These are phyloP conservation scores for Achaetomium macrosporum DNA, from an alignment of 2,329 filamentous ascomycete genomes.

Conservation along the genomic window DNA sequence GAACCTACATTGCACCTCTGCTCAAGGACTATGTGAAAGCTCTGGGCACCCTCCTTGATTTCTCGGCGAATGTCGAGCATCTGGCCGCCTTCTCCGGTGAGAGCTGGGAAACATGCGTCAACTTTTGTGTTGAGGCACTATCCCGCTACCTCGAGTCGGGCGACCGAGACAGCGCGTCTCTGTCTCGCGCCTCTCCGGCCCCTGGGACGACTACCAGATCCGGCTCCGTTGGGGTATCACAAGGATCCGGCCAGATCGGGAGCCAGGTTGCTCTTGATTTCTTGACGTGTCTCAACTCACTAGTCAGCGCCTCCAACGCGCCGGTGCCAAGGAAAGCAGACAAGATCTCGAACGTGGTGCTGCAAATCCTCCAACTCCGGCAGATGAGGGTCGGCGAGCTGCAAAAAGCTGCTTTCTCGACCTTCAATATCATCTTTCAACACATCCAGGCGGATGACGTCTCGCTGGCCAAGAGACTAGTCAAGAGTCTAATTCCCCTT, in stretches of 20 bases:
- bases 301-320: conserved; percentile 62
- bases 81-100: conserved; percentile 51
- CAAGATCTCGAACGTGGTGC: conserved; percentile 49
- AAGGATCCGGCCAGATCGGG: conserved; percentile 26
- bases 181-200: conserved; percentile 43
- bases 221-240: conserved; percentile 21
- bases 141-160: conserved; percentile 42
- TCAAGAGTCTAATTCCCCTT: conserved; percentile 60
- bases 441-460: conserved; percentile 64
- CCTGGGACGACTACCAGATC: conserved; percentile 34
- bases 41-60: conserved; percentile 62
- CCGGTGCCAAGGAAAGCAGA: conserved; percentile 54
- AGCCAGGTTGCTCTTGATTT: conserved; percentile 45
- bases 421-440: conserved; percentile 65
- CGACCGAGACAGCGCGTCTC: conserved; percentile 31
- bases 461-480: conserved; percentile 52
- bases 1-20: conserved; percentile 62
- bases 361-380: conserved; percentile 57
- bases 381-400: conserved; percentile 54
- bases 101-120: conserved; percentile 62
- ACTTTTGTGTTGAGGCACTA: conserved; percentile 66
- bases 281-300: conserved; percentile 58
- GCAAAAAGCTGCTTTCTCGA: conserved; percentile 68
- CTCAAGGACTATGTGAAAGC: conserved; percentile 73
- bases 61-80: conserved; percentile 74